phyloP scores from a whole-genome alignment of 2,329 filamentous ascomycete genomes.

The Ilyonectria destructans region DNA sequence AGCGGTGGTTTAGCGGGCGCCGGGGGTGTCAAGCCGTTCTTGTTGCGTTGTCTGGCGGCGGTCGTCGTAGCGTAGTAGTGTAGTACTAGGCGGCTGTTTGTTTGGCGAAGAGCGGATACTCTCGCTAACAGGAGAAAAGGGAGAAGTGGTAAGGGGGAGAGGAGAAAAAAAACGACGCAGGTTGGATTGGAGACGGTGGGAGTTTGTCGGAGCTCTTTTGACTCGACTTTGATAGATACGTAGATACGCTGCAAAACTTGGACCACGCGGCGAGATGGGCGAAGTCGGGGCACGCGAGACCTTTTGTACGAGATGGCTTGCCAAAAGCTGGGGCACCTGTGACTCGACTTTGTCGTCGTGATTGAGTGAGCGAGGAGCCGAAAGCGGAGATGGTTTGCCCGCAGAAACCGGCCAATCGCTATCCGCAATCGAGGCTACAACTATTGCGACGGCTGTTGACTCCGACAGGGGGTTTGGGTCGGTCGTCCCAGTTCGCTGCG shows the following conservation, averaged over 20 bases:
- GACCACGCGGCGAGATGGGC: constrained; percentile 36
- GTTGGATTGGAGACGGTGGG: neutral
- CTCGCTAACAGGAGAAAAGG: constrained; percentile 3
- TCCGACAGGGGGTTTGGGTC: constrained; percentile 20
- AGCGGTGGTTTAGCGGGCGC: constrained; percentile 6
- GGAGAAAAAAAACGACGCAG: neutral
- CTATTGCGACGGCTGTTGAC: constrained; percentile 34
- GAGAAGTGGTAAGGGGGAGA: constrained; percentile 1
- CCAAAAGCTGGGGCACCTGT: constrained; percentile 43
- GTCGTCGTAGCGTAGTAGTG: constrained; percentile 6
- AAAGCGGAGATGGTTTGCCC: constrained; percentile 49
- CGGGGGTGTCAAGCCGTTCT: constrained; percentile 5
- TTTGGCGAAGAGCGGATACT: constrained; percentile 7
- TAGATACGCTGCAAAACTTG: constrained; percentile 21
- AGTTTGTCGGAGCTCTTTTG: neutral
- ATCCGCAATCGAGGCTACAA: constrained; percentile 44
- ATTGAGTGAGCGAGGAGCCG: constrained; percentile 49
- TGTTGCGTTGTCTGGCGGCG: constrained; percentile 10
- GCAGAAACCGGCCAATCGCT: constrained; percentile 44
- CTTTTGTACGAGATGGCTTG: constrained; percentile 41
- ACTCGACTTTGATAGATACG: constrained; percentile 20
- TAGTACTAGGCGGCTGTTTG: constrained; percentile 11
- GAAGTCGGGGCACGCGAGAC: constrained; percentile 47
- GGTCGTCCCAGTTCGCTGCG: constrained; percentile 36
- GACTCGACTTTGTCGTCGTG: constrained; percentile 47